These are phyloP conservation scores for Termitomyces titanicus DNA, from an alignment of 768 basidiomycete genomes.

Conservation along the genomic window DNA sequence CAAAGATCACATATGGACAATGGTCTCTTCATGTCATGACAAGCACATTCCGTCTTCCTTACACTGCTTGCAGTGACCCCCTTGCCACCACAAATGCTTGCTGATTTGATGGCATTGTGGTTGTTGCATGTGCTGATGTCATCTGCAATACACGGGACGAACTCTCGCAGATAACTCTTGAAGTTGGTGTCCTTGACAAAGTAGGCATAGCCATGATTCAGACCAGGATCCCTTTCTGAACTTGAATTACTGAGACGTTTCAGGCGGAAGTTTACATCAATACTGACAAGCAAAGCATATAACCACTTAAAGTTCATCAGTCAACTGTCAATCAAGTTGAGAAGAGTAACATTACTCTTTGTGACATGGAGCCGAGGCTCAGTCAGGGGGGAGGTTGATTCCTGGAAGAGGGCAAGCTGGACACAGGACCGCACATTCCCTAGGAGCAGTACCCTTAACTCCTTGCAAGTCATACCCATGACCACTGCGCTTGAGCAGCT, in stretches of 20 bases:
- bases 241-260: neutral
- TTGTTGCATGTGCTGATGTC: neutral
- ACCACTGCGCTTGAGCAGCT: neutral
- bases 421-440: neutral
- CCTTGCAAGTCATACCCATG: neutral
- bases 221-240: no score
- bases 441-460: neutral
- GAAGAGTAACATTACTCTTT: neutral
- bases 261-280: neutral
- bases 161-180: neutral
- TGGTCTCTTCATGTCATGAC: slow-evolving; percentile 21
- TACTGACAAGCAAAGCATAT: neutral
- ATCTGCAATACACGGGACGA: neutral
- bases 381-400: neutral
- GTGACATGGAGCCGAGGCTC: neutral
- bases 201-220: neutral
- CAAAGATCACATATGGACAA: slow-evolving; percentile 26
- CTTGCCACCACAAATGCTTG: neutral
- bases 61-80: slow-evolving; percentile 22
- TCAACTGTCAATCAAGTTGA: no score
- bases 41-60: no score
- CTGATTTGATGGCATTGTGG: neutral
- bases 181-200: neutral
- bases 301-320: neutral
- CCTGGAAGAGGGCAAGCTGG: no score